Evolutionary conservation across 805 yeast genomes (phyloP).

Genomic region (Starmerella potacharoeniae): DNA sequence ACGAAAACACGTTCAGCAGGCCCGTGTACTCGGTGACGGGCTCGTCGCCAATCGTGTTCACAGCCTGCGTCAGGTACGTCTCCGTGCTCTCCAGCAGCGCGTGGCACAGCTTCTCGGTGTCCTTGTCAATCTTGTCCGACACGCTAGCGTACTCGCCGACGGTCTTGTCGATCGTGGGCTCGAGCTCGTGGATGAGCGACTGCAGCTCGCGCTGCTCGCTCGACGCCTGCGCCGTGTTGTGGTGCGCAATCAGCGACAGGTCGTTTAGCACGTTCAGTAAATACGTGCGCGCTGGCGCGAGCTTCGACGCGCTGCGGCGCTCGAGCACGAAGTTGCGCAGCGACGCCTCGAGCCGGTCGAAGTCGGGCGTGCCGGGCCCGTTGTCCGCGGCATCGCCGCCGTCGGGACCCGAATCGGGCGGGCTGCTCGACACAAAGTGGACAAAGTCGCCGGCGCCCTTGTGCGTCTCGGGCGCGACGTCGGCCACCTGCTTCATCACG

Average conservation of each 20-base stretch:
- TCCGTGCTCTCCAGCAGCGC: slow-evolving; percentile 53
- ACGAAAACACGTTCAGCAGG: slow-evolving; percentile 50
- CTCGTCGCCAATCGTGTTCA: slow-evolving; percentile 41
- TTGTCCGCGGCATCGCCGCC: slow-evolving; percentile 18
- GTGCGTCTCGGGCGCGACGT: slow-evolving; percentile 79
- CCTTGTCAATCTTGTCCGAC: slow-evolving; percentile 46
- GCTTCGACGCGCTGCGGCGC: slow-evolving; percentile 76
- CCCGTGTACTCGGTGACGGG: slow-evolving; percentile 53
- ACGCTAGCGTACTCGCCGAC: slow-evolving; percentile 43
- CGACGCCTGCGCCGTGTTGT: slow-evolving; percentile 49
- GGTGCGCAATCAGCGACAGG: slow-evolving; percentile 43
- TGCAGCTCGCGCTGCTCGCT: slow-evolving; percentile 33
- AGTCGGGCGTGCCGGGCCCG: slow-evolving; percentile 32
- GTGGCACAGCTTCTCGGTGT: slow-evolving; percentile 51
- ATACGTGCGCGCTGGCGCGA: slow-evolving; percentile 88
- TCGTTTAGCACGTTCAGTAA: slow-evolving; percentile 59
- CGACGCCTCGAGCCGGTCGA: slow-evolving; percentile 75
- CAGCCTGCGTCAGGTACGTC: slow-evolving; percentile 39
- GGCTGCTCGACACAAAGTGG: slow-evolving; percentile 50
- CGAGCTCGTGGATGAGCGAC: slow-evolving; percentile 43
- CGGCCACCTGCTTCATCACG: slow-evolving; percentile 75
- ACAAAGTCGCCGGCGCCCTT: slow-evolving; percentile 84
- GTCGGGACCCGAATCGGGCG: slow-evolving; percentile 25
- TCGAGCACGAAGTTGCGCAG: slow-evolving; percentile 77
- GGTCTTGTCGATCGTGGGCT: slow-evolving; percentile 52